A percentile compares a stretch with the other conserved stretches of the same genome.
phyloP scores from a whole-genome alignment of 345 rosid species.

The Pistacia vera region DNA sequence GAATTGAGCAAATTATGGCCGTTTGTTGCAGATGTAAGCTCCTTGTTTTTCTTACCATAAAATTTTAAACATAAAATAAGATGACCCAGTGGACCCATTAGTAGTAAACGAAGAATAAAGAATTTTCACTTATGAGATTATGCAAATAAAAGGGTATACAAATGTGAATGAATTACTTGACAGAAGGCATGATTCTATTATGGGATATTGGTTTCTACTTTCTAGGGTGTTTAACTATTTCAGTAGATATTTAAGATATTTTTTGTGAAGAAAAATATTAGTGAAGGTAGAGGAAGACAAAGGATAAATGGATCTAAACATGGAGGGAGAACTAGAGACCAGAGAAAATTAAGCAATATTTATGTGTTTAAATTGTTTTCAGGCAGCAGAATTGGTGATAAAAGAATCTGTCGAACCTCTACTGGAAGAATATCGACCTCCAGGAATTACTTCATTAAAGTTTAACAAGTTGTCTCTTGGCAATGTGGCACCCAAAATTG shows the following conservation, averaged over 20 bases:
- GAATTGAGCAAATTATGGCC: conserved; percentile 96
- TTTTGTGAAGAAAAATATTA: neutral
- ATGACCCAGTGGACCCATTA: neutral
- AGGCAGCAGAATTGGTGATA: conserved; percentile 92
- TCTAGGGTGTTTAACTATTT: neutral
- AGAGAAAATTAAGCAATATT: conserved; percentile 3
- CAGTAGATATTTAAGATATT: neutral
- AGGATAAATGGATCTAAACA: neutral
- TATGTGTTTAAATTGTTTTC: conserved; percentile 28
- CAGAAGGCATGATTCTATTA: conserved; percentile 1
- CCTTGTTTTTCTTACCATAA: conserved; percentile 19
- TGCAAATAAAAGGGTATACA: conserved; percentile 7
- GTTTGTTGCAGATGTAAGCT: conserved; percentile 85
- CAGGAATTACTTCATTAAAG: conserved; percentile 92
- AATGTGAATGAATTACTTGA: neutral
- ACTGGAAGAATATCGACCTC: conserved; percentile 92
- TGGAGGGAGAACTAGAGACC: neutral
- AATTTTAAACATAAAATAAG: conserved; percentile 8
- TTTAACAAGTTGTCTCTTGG: conserved; percentile 90
- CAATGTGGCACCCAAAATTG: conserved; percentile 96
- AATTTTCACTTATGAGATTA: conserved; percentile 8
- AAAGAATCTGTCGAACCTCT: conserved; percentile 97
- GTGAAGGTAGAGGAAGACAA: neutral
- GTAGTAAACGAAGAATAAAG: neutral
- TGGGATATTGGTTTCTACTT: neutral